Percentiles rank a stretch among this genome's conserved stretches.
phyloP scores from a whole-genome alignment of 345 rosid species.

The Atalantia buxifolia region DNA sequence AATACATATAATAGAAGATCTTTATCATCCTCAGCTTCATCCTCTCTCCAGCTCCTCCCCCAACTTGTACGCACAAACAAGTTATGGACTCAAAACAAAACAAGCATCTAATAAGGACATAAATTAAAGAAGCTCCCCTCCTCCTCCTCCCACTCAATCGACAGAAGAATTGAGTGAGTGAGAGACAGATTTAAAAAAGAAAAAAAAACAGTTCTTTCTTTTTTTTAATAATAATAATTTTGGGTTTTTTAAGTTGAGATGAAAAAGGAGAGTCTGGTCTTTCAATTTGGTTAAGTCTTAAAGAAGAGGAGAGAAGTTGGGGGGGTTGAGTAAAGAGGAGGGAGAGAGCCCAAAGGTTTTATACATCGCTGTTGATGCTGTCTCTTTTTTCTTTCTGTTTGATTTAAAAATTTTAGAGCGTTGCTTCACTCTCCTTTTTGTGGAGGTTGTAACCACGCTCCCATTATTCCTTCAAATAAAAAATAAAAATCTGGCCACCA shows the following conservation, averaged over 20 bases:
- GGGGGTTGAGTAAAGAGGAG: slow-evolving; percentile 22
- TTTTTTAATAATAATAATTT: too few species aligned
- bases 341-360: slow-evolving; percentile 13
- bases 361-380: not conserved
- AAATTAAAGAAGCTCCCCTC: slow-evolving; percentile 11
- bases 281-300: not conserved
- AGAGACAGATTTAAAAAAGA: not conserved
- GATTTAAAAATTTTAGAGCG: not conserved
- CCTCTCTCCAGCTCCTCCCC: slow-evolving; percentile 1
- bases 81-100: not conserved
- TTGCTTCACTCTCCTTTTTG: not conserved
- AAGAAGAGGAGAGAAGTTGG: not conserved
- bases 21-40: not conserved
- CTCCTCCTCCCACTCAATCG: slow-evolving; percentile 7
- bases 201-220: too few species aligned
- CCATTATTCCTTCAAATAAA: not conserved
- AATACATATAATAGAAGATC: too few species aligned
- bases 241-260: not conserved
- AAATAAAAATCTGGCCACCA: too few species aligned
- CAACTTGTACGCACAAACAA: not conserved
- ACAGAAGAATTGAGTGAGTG: not conserved
- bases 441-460: not conserved
- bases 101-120: not conserved
- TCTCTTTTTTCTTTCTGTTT: not conserved
- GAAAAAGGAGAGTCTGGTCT: not conserved